A percentile compares a stretch with the other conserved stretches of the same genome.
Conservation (phyloP, 2,329 filamentous ascomycete species). For the Zymoseptoria tritici region DNA sequence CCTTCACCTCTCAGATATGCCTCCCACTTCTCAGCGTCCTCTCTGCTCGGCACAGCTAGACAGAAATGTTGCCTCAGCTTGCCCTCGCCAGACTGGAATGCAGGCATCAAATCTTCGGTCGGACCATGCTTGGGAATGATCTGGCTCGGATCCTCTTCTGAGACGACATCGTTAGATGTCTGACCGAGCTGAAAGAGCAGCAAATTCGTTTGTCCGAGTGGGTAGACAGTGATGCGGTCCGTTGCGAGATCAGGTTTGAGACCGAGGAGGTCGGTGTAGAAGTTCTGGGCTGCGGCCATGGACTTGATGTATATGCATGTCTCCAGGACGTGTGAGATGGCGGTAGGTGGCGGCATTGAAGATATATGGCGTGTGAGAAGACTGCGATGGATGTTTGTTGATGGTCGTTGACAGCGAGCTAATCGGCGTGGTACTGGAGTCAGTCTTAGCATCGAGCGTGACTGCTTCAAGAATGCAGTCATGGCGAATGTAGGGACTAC, state of each 20-base stretch:
- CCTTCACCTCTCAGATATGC: constrained; percentile 1
- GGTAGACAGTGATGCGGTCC: constrained; percentile 7
- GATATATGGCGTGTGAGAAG: background rate
- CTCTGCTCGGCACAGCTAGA: constrained; percentile 6
- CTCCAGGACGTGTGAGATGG: constrained; percentile 10
- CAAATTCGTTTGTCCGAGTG: constrained; percentile 6
- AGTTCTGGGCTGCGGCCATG: constrained; percentile 2
- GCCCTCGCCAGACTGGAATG: constrained; percentile 1
- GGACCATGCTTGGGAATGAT: constrained; percentile 9
- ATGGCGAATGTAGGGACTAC: background rate
- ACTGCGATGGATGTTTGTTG: background rate
- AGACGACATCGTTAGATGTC: constrained; percentile 3
- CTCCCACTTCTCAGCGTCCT: constrained; percentile 7
- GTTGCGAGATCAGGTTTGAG: constrained; percentile 5
- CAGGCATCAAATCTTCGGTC: background rate
- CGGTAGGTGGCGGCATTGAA: constrained; percentile 1
- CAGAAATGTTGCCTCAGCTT: constrained; percentile 9
- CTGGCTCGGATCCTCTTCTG: constrained; percentile 1
- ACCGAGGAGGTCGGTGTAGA: constrained; percentile 8
- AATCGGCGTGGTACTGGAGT: background rate
- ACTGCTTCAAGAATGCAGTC: background rate
- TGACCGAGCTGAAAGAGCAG: constrained; percentile 8
- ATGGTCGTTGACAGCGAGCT: background rate
- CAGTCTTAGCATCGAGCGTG: background rate
- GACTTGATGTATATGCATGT: constrained; percentile 10